Evolutionary conservation across 768 basidiomycete genomes (phyloP).

Genomic region (Agrocybe pediades): DNA sequence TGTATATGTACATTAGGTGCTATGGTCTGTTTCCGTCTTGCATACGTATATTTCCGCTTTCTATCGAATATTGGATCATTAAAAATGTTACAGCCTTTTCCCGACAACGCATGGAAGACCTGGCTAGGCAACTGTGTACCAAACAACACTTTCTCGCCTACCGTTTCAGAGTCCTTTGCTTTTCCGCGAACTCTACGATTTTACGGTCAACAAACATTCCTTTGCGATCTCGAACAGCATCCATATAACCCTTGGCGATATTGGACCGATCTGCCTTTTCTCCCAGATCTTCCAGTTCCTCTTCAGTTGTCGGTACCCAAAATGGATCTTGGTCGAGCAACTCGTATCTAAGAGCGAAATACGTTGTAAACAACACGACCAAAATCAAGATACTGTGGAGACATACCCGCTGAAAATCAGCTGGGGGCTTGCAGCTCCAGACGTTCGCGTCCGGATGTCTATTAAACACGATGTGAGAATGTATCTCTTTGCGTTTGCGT

Average conservation of each 20-base stretch:
- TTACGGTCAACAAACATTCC: slow-evolving; percentile 96
- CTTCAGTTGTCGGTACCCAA: slow-evolving; percentile 97
- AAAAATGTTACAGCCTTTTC: too few relatives aligned
- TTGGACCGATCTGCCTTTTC: slow-evolving; percentile 94
- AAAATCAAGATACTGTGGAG: slow-evolving; percentile 28
- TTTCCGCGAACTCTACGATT: slow-evolving; percentile 94
- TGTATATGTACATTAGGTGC: slow-evolving; percentile 12
- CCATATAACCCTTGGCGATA: slow-evolving; percentile 93
- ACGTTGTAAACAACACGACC: background rate
- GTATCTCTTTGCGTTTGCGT: background rate
- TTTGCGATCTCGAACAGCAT: slow-evolving; percentile 86
- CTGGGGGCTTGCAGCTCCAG: slow-evolving; percentile 96
- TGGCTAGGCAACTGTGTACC: background rate
- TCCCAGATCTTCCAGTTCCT: slow-evolving; percentile 95
- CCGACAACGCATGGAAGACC: too few relatives aligned
- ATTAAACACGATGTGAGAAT: slow-evolving; percentile 4
- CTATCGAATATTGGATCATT: too few relatives aligned
- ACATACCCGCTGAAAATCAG: slow-evolving; percentile 97
- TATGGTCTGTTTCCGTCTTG: background rate
- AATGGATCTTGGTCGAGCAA: slow-evolving; percentile 93
- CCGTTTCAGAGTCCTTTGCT: slow-evolving; percentile 86
- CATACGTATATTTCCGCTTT: too few relatives aligned
- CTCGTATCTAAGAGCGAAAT: slow-evolving; percentile 66
- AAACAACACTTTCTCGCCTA: slow-evolving; percentile 30
- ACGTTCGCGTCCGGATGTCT: slow-evolving; percentile 97